Conservation (phyloP, 2,329 filamentous ascomycete species). For the Fusarium nisikadoi region DNA sequence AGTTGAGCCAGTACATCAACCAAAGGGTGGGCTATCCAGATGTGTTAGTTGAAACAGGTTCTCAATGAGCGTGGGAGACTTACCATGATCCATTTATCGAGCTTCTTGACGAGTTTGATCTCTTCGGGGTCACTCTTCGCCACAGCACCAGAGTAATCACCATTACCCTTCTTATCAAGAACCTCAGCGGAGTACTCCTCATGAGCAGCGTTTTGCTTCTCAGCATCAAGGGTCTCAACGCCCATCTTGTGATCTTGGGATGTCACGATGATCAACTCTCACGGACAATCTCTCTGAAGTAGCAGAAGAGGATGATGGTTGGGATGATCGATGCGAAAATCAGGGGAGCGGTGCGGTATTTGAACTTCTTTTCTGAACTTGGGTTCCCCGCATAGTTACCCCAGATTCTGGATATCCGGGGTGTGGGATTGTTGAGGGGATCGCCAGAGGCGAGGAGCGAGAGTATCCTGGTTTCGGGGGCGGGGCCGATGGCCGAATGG, state of each 20-base stretch:
- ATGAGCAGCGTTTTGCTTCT: slow-evolving; percentile 35
- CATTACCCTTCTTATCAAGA: slow-evolving; percentile 31
- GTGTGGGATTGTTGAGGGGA: slow-evolving; percentile 28
- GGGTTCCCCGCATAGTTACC: slow-evolving; percentile 29
- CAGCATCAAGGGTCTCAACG: slow-evolving; percentile 19
- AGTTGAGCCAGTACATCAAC: slow-evolving; percentile 55
- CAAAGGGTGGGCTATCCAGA: slow-evolving; percentile 48
- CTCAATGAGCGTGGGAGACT: not conserved
- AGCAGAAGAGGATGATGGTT: not conserved
- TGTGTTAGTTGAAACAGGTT: not conserved
- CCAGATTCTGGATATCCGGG: slow-evolving; percentile 33
- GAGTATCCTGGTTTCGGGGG: slow-evolving; percentile 21
- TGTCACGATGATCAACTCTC: slow-evolving; percentile 15
- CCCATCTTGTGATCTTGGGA: slow-evolving; percentile 10
- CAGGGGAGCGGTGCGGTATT: slow-evolving; percentile 27
- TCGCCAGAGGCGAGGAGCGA: slow-evolving; percentile 14
- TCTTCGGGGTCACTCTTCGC: slow-evolving; percentile 37
- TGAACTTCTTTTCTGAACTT: slow-evolving; percentile 1
- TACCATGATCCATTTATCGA: slow-evolving; percentile 37
- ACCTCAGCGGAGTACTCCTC: slow-evolving; percentile 33
- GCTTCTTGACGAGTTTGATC: slow-evolving; percentile 34
- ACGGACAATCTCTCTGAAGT: not conserved
- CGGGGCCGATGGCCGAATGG: slow-evolving; percentile 27
- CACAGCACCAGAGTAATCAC: slow-evolving; percentile 36
- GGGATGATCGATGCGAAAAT: not conserved